Evolutionary conservation across 768 basidiomycete species (phyloP).

Genomic region (Naganishia vaughanmartiniae): DNA sequence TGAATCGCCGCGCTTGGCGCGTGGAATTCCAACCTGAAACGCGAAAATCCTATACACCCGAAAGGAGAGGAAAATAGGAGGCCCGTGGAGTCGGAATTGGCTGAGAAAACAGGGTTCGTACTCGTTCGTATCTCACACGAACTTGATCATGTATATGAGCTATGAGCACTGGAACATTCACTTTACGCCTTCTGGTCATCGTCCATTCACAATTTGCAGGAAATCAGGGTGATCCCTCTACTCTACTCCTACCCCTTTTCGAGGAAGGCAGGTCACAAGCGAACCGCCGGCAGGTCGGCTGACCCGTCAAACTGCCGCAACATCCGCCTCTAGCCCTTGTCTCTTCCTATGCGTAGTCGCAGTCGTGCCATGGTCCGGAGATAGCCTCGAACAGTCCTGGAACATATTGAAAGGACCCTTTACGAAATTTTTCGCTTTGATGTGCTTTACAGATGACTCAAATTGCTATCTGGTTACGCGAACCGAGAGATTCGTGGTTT

Average conservation of each 20-base stretch:
- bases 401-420: neutral
- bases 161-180: neutral
- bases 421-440: slow-evolving; percentile 5
- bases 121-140: too few relatives aligned
- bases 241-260: neutral
- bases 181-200: neutral
- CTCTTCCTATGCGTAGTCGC: neutral
- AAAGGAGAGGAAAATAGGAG: neutral
- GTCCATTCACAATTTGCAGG: neutral
- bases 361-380: neutral
- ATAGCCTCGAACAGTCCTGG: neutral
- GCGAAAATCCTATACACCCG: neutral
- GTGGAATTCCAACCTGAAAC: slow-evolving; percentile 2
- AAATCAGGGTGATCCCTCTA: neutral
- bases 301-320: slow-evolving; percentile 3
- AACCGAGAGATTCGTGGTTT: neutral
- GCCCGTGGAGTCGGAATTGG: neutral
- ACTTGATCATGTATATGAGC: too few relatives aligned
- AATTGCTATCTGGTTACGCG: neutral
- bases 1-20: neutral
- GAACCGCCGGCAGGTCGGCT: slow-evolving; percentile 8
- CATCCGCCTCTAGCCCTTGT: neutral
- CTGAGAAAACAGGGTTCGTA: neutral
- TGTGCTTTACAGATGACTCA: neutral
- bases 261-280: neutral